Percentiles rank a stretch among this genome's conserved stretches.
Evolutionary conservation across 2,329 filamentous ascomycete genomes (phyloP).

Genomic region (Cercospora berteroae): DNA sequence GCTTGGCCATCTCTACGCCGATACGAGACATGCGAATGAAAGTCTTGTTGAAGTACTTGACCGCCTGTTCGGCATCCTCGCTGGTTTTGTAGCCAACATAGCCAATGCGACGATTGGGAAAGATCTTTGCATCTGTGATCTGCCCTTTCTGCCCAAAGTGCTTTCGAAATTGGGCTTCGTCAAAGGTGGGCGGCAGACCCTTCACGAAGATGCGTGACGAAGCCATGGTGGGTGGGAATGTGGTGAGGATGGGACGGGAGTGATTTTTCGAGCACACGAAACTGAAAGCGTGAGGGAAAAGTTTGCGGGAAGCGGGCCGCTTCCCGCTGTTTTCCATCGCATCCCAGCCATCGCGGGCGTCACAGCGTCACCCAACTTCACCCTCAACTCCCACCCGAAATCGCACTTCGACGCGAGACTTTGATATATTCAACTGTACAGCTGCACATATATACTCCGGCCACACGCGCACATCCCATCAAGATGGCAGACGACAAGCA

Average conservation of each 20-base stretch:
- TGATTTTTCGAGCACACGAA: background rate
- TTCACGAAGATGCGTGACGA: conserved; percentile 72
- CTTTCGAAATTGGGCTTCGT: conserved; percentile 79
- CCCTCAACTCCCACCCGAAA: background rate
- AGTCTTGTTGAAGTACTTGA: conserved; percentile 92
- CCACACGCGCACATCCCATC: background rate
- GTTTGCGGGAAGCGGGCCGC: background rate
- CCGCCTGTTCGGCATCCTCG: conserved; percentile 75
- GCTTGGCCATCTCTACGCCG: conserved; percentile 79
- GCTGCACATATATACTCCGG: background rate
- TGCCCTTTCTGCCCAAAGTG: conserved; percentile 75
- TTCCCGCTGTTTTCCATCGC: conserved; percentile 1
- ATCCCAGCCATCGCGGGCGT: conserved; percentile 2
- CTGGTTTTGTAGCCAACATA: conserved; percentile 90
- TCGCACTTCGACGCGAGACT: background rate
- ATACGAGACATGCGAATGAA: conserved; percentile 97
- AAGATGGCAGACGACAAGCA: conserved; percentile 33
- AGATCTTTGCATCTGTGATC: conserved; percentile 89
- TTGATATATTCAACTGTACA: background rate
- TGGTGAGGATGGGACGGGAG: background rate
- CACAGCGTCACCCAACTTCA: background rate
- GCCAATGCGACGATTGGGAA: conserved; percentile 84
- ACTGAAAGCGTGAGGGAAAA: background rate
- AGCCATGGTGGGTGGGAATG: conserved; percentile 52
- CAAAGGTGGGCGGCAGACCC: conserved; percentile 79